Percentiles rank a stretch among this genome's conserved stretches.
phyloP scores from a whole-genome alignment of 75 land plant genomes.

The Pseudotsuga menziesii region DNA sequence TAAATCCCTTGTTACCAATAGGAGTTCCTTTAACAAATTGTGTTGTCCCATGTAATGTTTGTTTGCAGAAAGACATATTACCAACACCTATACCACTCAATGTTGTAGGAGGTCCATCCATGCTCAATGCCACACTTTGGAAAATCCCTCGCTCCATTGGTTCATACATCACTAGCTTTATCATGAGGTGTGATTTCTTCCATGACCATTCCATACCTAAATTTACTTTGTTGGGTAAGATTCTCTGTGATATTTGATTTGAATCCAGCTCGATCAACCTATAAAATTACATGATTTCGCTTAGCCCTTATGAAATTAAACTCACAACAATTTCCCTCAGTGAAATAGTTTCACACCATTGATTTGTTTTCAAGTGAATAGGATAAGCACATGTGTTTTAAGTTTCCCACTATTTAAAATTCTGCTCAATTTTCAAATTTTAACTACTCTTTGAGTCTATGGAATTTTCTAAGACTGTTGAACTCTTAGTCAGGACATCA shows the following conservation, averaged over 20 bases:
- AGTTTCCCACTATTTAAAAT: too few species aligned
- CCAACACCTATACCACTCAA: conserved; percentile 92
- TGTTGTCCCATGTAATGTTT: conserved; percentile 94
- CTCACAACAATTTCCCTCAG: too few species aligned
- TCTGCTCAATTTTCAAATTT: too few species aligned
- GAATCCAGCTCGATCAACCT: conserved; percentile 89
- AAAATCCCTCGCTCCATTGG: conserved; percentile 77
- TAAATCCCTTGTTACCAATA: conserved; percentile 80
- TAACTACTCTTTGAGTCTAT: too few species aligned
- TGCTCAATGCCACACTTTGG: conserved; percentile 83
- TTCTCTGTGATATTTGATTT: conserved; percentile 93
- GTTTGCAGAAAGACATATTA: conserved; percentile 84
- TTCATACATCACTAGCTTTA: conserved; percentile 76
- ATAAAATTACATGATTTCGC: too few species aligned
- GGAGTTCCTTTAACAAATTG: conserved; percentile 91
- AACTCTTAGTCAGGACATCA: too few species aligned
- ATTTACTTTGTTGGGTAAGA: conserved; percentile 89
- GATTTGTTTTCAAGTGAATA: too few species aligned
- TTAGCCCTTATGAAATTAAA: too few species aligned
- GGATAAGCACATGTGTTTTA: too few species aligned
- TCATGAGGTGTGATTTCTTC: conserved; percentile 98
- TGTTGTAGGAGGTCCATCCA: conserved; percentile 96
- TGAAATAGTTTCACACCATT: too few species aligned
- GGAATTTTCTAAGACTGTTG: too few species aligned
- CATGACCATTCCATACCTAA: conserved; percentile 88